Conservation (phyloP, 441 rosid species). For the Hypseocharis bilobata region DNA sequence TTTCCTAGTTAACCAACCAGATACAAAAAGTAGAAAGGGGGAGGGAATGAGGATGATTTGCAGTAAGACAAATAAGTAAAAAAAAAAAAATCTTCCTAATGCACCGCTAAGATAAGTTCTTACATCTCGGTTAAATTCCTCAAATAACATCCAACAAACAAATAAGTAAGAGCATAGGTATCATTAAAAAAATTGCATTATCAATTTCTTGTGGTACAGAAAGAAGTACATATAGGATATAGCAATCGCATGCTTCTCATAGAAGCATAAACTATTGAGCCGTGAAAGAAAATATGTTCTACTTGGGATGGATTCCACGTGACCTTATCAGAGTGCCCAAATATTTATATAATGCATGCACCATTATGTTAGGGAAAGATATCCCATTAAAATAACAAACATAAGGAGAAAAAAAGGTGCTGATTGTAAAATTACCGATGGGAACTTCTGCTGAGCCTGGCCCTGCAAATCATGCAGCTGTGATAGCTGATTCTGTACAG, state of each 20-base stretch:
- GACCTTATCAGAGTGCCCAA: background rate
- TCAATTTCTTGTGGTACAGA: background rate
- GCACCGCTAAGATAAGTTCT: background rate
- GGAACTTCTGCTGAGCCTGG: conserved; percentile 72
- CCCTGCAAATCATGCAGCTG: conserved; percentile 65
- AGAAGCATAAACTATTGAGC: too few relatives aligned
- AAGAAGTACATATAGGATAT: background rate
- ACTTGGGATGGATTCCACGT: background rate
- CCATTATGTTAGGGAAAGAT: background rate
- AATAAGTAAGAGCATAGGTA: too few relatives aligned
- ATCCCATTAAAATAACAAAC: background rate
- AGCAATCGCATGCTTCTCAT: background rate
- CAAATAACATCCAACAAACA: too few relatives aligned
- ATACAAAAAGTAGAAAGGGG: background rate
- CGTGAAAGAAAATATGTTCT: too few relatives aligned
- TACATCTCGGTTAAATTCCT: too few relatives aligned
- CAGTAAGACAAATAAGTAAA: background rate
- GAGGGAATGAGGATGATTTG: background rate
- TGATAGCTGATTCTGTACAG: conserved; percentile 46
- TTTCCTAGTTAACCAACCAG: background rate
- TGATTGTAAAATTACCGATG: conserved; percentile 36
- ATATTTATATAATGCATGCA: background rate
- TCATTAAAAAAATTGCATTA: too few relatives aligned
- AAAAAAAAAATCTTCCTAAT: background rate
- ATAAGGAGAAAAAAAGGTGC: conserved; percentile 8